Base-by-base conservation (phyloP, 1,284 basidiomycete genomes). In the Apiotrichum gracile region DNA sequence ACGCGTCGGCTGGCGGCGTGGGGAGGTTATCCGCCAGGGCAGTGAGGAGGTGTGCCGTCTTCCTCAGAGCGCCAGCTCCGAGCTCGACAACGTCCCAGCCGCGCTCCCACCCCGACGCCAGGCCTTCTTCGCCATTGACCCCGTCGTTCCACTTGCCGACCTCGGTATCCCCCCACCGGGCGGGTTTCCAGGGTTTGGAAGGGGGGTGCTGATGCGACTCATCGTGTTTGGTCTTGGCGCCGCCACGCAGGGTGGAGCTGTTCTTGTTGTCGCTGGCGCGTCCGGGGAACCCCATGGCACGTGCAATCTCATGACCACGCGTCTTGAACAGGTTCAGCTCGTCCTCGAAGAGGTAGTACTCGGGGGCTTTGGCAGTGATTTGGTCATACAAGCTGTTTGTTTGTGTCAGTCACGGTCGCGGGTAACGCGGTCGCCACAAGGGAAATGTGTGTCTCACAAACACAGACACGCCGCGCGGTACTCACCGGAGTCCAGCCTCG, bases 1-100 rank as follows among this genome's bases (percentile, higher is more conserved):
- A 33, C 21, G 54, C 42, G 33, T 58, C 35, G 17, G n/a, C 6
- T 51, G 54, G 57, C 51, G 56, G 57, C 14, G 17, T 79, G 69
- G 60, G 51, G 56, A 64, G 61, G 49, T 62, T 76, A 74, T 40
- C 62, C 10, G 88, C 82, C 35, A 97, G 79, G 1, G 88, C 87
- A 19, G 79, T 79, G 29, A 98, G 80, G 50, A 98, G 80, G 69
- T 88, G 85, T 5, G 88, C 90, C 1, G 93, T 97, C 80, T 97
- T 94, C 67, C 88, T 82, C 37, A 96, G 78, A 14, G 91, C 82
- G 26, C 91, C 93, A 69, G 91, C 88, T 49, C 91, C 90, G 17
- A 94, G 79, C 70, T 94, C 90, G 41, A 94, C 77, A 3, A 92
- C 80, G 44, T 85, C 81, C 65, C 72, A 76, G 14, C 81, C 80